phyloP scores from a whole-genome alignment of 805 yeast genomes.

The Ogataea saltuana region DNA sequence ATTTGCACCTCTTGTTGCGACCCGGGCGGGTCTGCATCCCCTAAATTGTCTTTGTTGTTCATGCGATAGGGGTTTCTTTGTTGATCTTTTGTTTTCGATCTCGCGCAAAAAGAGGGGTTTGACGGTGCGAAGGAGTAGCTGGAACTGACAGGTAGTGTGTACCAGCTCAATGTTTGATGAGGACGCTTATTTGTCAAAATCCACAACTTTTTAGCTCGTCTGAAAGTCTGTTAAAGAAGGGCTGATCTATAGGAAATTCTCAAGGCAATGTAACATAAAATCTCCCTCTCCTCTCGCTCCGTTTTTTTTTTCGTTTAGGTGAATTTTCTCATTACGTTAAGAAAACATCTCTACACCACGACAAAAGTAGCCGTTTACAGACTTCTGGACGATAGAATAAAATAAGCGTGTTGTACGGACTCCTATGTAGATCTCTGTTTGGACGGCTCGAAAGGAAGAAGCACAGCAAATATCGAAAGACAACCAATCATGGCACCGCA shows the following conservation, averaged over 20 bases:
- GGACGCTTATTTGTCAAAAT: too few species aligned
- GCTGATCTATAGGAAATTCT: too few species aligned
- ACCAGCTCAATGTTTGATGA: too few species aligned
- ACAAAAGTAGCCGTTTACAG: too few species aligned
- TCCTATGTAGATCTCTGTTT: slow-evolving; percentile 32
- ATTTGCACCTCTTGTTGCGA: slow-evolving; percentile 11
- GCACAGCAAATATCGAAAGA: slow-evolving; percentile 44
- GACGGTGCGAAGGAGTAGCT: too few species aligned
- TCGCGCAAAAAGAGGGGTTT: neutral
- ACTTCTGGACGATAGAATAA: neutral
- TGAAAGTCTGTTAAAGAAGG: too few species aligned
- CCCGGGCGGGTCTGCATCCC: slow-evolving; percentile 1
- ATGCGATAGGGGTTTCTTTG: neutral
- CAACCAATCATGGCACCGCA: slow-evolving; percentile 55
- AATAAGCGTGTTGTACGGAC: too few species aligned
- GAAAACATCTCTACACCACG: neutral
- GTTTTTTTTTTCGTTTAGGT: too few species aligned
- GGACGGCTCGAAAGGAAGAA: slow-evolving; percentile 54
- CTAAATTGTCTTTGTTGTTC: neutral
- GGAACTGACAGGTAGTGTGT: too few species aligned
- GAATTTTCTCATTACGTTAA: neutral
- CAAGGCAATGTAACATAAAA: too few species aligned
- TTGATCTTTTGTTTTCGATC: slow-evolving; percentile 3
- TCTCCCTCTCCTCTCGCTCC: too few species aligned
- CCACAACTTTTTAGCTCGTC: too few species aligned